These are phyloP conservation scores for Eimeria maxima DNA, from an alignment of 169 alveolate genomes.

Conservation along the genomic window DNA sequence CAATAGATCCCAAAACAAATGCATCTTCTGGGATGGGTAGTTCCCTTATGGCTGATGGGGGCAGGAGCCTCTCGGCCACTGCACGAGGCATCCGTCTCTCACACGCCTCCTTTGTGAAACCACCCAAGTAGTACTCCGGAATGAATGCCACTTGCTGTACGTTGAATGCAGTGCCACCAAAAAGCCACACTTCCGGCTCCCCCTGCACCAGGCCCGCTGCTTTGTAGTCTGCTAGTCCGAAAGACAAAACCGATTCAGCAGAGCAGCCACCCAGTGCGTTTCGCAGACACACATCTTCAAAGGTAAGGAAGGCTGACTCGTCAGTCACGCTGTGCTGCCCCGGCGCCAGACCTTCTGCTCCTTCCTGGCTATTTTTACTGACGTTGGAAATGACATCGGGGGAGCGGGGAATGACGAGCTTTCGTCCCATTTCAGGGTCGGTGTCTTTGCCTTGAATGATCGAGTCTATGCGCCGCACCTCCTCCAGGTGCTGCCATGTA, in stretches of 20 bases:
- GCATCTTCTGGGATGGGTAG: constrained; percentile 80
- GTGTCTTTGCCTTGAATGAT: constrained; percentile 88
- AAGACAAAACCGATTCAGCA: constrained; percentile 84
- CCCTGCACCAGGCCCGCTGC: constrained; percentile 81
- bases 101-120: constrained; percentile 85
- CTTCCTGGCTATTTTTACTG: constrained; percentile 13
- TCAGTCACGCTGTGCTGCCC: constrained; percentile 77
- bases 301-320: constrained; percentile 85
- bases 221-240: constrained; percentile 86
- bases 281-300: constrained; percentile 86
- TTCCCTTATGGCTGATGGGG: constrained; percentile 78
- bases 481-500: constrained; percentile 88
- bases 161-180: constrained; percentile 88
- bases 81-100: constrained; percentile 86
- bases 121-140: constrained; percentile 88
- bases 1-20: constrained; percentile 85
- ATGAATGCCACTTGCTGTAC: constrained; percentile 86
- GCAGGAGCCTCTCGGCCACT: constrained; percentile 82
- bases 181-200: constrained; percentile 87
- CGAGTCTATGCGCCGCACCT: constrained; percentile 86
- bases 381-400: constrained; percentile 50
- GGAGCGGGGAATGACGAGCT: constrained; percentile 85
- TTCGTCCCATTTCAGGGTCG: constrained; percentile 88
- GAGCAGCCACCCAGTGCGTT: constrained; percentile 88
- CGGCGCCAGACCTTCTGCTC: neutral